These are phyloP conservation scores for Penicillium argentinense DNA, from an alignment of 495 filamentous ascomycete species.

Conservation along the genomic window DNA sequence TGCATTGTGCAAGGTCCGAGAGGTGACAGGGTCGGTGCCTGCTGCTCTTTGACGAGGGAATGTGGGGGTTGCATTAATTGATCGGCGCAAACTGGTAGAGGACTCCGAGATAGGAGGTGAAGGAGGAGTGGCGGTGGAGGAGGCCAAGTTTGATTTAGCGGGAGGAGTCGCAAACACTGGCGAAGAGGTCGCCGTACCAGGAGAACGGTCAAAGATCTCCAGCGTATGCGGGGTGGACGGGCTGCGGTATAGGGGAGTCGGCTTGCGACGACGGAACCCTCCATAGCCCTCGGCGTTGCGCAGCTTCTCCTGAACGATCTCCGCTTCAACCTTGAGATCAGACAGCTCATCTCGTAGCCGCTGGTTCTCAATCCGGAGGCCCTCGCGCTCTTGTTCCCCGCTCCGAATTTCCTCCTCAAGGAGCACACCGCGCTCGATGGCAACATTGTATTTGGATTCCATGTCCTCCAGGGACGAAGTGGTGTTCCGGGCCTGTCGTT, in stretches of 20 bases:
- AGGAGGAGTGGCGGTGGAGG: slow-evolving; percentile 71
- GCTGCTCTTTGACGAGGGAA: slow-evolving; percentile 41
- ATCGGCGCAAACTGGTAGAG: slow-evolving; percentile 45
- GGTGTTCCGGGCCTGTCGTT: slow-evolving; percentile 90
- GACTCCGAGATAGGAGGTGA: slow-evolving; percentile 60
- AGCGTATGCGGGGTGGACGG: slow-evolving; percentile 52
- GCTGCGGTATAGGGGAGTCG: slow-evolving; percentile 47
- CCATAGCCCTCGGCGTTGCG: slow-evolving; percentile 59
- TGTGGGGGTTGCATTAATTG: slow-evolving; percentile 45
- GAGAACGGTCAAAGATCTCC: slow-evolving; percentile 54
- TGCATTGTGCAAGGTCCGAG: slow-evolving; percentile 45
- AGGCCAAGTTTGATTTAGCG: slow-evolving; percentile 67
- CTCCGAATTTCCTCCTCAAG: slow-evolving; percentile 90
- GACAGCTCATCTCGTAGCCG: slow-evolving; percentile 84
- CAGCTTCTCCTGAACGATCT: slow-evolving; percentile 91
- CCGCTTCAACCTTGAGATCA: slow-evolving; percentile 90
- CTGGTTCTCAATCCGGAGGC: slow-evolving; percentile 83
- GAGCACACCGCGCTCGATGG: slow-evolving; percentile 89
- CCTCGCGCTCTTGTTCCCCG: slow-evolving; percentile 88
- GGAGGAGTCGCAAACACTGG: slow-evolving; percentile 73
- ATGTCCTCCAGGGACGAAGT: slow-evolving; percentile 94
- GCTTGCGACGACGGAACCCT: slow-evolving; percentile 53
- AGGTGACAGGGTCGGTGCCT: slow-evolving; percentile 33
- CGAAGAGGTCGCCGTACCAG: slow-evolving; percentile 66
- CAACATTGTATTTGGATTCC: slow-evolving; percentile 93